Conservation (phyloP, 768 basidiomycete species). For the Pulveroboletus sp. region DNA sequence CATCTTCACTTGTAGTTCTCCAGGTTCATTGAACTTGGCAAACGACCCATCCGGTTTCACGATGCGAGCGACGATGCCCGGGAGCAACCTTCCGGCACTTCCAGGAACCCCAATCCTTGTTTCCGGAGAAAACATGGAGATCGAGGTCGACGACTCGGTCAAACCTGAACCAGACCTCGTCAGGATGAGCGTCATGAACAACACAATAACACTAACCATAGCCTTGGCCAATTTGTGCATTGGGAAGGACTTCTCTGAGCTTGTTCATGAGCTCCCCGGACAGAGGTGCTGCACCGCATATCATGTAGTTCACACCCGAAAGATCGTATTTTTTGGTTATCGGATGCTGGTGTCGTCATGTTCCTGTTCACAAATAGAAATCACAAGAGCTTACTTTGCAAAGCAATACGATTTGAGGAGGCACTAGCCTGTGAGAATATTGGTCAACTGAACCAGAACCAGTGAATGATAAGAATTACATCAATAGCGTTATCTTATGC, state of each 20-base stretch:
- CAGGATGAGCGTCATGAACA: not conserved
- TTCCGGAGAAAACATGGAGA: slow-evolving; percentile 45
- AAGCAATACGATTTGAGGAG: slow-evolving; percentile 61
- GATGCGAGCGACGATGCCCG: slow-evolving; percentile 51
- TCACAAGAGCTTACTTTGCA: slow-evolving; percentile 48
- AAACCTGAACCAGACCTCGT: slow-evolving; percentile 39
- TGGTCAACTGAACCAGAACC: not conserved
- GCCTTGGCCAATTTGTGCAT: slow-evolving; percentile 61
- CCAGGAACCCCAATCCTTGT: slow-evolving; percentile 49
- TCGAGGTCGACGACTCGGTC: slow-evolving; percentile 59
- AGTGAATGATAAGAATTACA: slow-evolving; percentile 30
- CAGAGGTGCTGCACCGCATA: slow-evolving; percentile 62
- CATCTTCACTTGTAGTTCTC: slow-evolving; percentile 50
- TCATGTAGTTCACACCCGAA: slow-evolving; percentile 45
- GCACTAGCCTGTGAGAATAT: slow-evolving; percentile 45
- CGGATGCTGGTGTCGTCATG: slow-evolving; percentile 41
- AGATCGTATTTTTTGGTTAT: slow-evolving; percentile 46
- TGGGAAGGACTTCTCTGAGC: slow-evolving; percentile 46
- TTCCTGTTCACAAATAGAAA: not conserved
- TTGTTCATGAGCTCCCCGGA: slow-evolving; percentile 49
- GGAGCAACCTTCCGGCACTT: slow-evolving; percentile 44
- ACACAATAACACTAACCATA: slow-evolving; percentile 39
- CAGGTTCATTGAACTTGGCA: slow-evolving; percentile 51
- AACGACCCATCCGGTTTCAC: slow-evolving; percentile 54
- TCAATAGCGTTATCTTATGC: slow-evolving; percentile 53